These are phyloP conservation scores for Fraxinus cuspidata DNA, from an alignment of 257 asterid genomes.

Conservation along the genomic window DNA sequence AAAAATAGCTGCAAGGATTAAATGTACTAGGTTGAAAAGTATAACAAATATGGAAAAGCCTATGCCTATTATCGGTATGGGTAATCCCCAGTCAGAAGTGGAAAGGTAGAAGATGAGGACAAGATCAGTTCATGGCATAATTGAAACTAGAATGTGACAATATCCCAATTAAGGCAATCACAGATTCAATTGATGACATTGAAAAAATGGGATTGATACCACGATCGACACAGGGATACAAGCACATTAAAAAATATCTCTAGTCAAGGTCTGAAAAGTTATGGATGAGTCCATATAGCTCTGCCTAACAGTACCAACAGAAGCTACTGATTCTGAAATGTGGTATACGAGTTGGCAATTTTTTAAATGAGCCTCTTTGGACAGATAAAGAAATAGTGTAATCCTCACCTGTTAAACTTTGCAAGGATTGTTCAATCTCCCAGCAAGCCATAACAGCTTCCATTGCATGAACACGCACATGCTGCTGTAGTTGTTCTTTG, in stretches of 20 bases:
- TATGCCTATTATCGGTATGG: neutral
- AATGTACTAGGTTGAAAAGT: neutral
- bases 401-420: conserved; percentile 57
- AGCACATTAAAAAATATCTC: neutral
- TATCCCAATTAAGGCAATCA: neutral
- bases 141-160: neutral
- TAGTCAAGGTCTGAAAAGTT: neutral
- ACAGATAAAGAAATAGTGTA: neutral
- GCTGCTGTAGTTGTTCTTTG: conserved; percentile 70
- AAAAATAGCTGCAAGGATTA: neutral
- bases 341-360: neutral
- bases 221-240: neutral
- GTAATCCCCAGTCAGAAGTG: neutral
- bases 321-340: neutral
- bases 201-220: neutral
- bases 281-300: neutral
- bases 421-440: conserved; percentile 73
- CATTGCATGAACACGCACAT: conserved; percentile 74
- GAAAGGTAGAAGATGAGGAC: neutral
- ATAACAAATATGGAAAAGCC: neutral
- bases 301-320: neutral
- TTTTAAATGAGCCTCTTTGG: neutral
- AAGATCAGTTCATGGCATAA: neutral
- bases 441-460: conserved; percentile 78
- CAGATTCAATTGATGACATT: neutral